Evolutionary conservation across 805 yeast genomes (phyloP), one percentile per base, ranked within the genome.

Genomic region (Candida berthetii): DNA sequence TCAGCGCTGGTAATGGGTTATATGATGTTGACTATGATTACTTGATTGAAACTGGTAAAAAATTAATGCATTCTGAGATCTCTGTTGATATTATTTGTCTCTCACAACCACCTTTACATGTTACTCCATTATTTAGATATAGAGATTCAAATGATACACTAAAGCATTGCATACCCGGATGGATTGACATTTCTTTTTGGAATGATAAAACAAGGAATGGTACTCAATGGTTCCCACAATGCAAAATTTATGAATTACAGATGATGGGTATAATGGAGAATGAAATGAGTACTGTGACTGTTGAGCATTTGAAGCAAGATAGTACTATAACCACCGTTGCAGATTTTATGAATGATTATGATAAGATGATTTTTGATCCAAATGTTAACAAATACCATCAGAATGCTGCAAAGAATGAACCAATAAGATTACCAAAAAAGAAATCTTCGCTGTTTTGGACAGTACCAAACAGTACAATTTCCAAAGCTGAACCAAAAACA

Each of bases 191-290:
- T 13, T 89, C 96, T 0, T 93, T 85, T 55, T 93, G 95, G 85
- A 78, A 75, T 41, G 86, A 83, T 38, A 43, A 38, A 49, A 56
- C 62, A 31, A 55, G 52, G 42, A 66, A 57, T 60, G 62, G 52
- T 20, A 68, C 68, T 27, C 84, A 78, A 49, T 91, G 98, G 97
- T 74, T 83, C n/a, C 97, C 99, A 0, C 69, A 93, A 29, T 89
- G 97, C 61, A 88, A 87, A 53, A 90, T 93, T 39, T 91, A 93
- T 60, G 98, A 91, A 54, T 64, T 93, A 16, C 98, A 93, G 59
- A 93, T 93, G 97, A 91, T 91, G 95, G 98, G 98, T 0, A 76
- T 93, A 7, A 88, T 91, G 82, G 98, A 91, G 53, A 87, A 86
- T 52, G 96, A 93, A 54, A 68, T 81, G 43, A 78, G 80, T 48